Evolutionary conservation across 2,329 filamentous ascomycete genomes (phyloP).

Genomic region (Fusarium decemcellulare): DNA sequence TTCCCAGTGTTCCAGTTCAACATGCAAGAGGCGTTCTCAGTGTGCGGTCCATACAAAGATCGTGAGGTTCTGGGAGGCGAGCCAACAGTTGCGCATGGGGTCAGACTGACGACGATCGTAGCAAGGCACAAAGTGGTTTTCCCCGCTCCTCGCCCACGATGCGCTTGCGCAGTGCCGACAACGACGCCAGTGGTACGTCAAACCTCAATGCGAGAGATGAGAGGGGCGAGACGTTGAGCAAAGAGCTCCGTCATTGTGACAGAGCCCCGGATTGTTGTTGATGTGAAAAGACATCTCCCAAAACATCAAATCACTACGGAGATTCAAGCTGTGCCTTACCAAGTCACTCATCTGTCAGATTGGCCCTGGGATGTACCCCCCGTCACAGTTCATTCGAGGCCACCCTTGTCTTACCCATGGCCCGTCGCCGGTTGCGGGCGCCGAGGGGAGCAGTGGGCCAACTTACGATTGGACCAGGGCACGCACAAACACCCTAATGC

Average conservation of each 20-base stretch:
- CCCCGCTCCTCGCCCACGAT: slow-evolving; percentile 14
- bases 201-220: slow-evolving; percentile 1
- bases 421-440: slow-evolving; percentile 34
- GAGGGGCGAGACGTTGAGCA: slow-evolving; percentile 30
- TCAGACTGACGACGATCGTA: background rate
- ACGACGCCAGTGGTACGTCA: slow-evolving; percentile 3
- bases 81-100: background rate
- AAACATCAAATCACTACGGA: slow-evolving; percentile 14
- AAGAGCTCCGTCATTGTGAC: slow-evolving; percentile 41
- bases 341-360: background rate
- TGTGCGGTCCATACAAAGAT: background rate
- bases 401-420: slow-evolving; percentile 14
- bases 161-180: slow-evolving; percentile 12
- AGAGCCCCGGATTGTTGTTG: slow-evolving; percentile 11
- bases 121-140: background rate
- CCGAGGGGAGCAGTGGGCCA: slow-evolving; percentile 27
- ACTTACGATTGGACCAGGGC: slow-evolving; percentile 15
- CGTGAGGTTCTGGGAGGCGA: slow-evolving; percentile 6
- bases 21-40: slow-evolving; percentile 1
- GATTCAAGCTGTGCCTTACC: slow-evolving; percentile 10
- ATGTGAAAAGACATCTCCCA: background rate
- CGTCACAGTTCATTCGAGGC: slow-evolving; percentile 2
- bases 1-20: slow-evolving; percentile 18
- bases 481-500: slow-evolving; percentile 27
- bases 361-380: slow-evolving; percentile 32